Evolutionary conservation across 805 yeast species (phyloP).

Genomic region (Hanseniaspora lachancei): DNA sequence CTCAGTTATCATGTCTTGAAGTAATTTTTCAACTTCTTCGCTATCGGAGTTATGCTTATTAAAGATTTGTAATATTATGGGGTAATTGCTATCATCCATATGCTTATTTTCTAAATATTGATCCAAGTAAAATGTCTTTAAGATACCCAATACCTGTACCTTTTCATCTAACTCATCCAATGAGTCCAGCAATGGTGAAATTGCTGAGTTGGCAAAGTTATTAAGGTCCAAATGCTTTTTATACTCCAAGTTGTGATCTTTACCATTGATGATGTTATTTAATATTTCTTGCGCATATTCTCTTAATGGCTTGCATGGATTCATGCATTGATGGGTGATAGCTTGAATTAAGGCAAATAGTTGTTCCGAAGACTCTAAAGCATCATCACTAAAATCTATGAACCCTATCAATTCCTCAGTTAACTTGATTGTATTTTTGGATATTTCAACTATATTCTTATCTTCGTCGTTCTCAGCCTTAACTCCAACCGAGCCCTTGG

Average conservation of each 20-base stretch:
- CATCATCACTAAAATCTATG: conserved; percentile 12
- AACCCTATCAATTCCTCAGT: conserved; percentile 39
- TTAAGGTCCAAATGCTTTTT: conserved; percentile 18
- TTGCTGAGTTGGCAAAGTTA: conserved; percentile 57
- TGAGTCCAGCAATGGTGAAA: conserved; percentile 60
- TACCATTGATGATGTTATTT: conserved; percentile 34
- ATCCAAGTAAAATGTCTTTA: conserved; percentile 52
- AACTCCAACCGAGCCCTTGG: conserved; percentile 68
- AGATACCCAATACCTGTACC: conserved; percentile 48
- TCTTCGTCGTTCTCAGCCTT: conserved; percentile 60
- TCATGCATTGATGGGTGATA: conserved; percentile 75
- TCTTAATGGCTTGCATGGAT: conserved; percentile 71
- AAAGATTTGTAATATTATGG: conserved; percentile 29
- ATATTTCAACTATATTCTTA: conserved; percentile 40
- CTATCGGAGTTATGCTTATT: conserved; percentile 29
- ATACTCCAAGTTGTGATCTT: conserved; percentile 24
- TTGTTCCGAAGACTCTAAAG: conserved; percentile 12
- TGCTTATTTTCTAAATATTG: conserved; percentile 30
- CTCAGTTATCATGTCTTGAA: conserved; percentile 29
- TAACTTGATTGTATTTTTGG: conserved; percentile 48
- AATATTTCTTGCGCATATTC: conserved; percentile 39
- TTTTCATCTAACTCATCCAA: conserved; percentile 46
- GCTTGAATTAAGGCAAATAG: conserved; percentile 58
- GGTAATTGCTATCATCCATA: conserved; percentile 28
- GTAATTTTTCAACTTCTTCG: conserved; percentile 27